These are phyloP conservation scores for Phalaenopsis hybrid DNA, from an alignment of 116 monocot species.

Conservation along the genomic window DNA sequence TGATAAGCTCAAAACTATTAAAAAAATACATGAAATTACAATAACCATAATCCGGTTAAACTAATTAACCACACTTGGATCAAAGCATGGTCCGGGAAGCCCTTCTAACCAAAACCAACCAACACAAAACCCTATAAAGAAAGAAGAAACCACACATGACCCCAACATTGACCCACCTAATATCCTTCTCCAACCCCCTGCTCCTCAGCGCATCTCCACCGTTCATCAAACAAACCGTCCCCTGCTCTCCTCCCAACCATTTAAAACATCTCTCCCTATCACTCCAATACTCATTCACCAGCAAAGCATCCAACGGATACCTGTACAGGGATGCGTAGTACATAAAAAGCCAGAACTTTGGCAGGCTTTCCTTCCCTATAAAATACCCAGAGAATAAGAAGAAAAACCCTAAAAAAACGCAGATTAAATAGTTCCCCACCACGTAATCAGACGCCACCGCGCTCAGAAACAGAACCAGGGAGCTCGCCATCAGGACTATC, in stretches of 20 bases:
- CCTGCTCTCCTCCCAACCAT: conserved; percentile 28
- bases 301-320: conserved; percentile 53
- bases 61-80: too few relatives aligned
- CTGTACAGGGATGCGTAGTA: conserved; percentile 62
- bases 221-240: conserved; percentile 24
- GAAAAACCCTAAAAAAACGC: conserved; percentile 51
- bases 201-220: conserved; percentile 61
- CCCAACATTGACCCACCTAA: conserved; percentile 68
- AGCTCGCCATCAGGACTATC: conserved; percentile 72
- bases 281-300: conserved; percentile 77
- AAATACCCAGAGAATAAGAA: conserved; percentile 91
- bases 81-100: conserved; percentile 63
- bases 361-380: conserved; percentile 59
- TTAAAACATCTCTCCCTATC: conserved; percentile 47
- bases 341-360: conserved; percentile 59
- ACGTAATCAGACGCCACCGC: conserved; percentile 67
- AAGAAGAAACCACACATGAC: conserved; percentile 82
- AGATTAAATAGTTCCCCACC: conserved; percentile 70
- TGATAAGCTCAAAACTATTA: too few relatives aligned
- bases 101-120: conserved; percentile 65
- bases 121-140: conserved; percentile 65
- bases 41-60: too few relatives aligned
- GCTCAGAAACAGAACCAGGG: conserved; percentile 66
- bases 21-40: too few relatives aligned
- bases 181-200: conserved; percentile 64